Evolutionary conservation across 495 filamentous ascomycete genomes (phyloP), one percentile per base, ranked within the genome.

Genomic region (Entonaema liquescens): DNA sequence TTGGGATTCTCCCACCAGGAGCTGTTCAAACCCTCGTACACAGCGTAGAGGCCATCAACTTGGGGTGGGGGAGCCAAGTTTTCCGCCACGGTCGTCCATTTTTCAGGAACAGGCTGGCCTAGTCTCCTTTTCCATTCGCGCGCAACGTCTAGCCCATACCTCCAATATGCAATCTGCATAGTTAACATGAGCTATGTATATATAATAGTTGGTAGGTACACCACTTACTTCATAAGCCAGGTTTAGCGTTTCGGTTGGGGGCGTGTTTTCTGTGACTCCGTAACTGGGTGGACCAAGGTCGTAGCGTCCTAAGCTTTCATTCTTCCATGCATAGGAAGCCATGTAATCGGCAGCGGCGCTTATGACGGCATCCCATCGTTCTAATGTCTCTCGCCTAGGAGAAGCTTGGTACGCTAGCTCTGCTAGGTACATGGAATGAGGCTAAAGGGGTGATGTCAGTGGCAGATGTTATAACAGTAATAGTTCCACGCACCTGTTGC

Each of bases 241-340:
- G 58, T 83, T 83, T 1, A 77, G 53, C 9, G 79, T 78, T 15
- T 69, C 66, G n/a, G 77, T 73, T 7, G 80, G 80, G 40, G 76
- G 75, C 6, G 79, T 82, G 68, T 79, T 82, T 54, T 83, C 80
- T 1, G 76, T 77, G 28, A 81, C 80, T 1, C 79, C 78, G 53
- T 83, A 83, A 54, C 78, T 79, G 33, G 81, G 80, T 11, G 81
- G 80, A 0, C 81, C 80, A 21, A 83, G 76, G 62, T 83, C 80
- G 59, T 79, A 83, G 12, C 73, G 67, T 4, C 76, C 68, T 9
- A 79, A 80, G 0, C 78, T 73, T 26, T 71, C 66, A 54, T 83
- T 83, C 65, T 73, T 82, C 69, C 70, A 83, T 2, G 79, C 81
- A 54, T 80, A 82, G 2, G 73, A 78, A 6, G 71, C 76, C 81